Evolutionary conservation across 2,329 filamentous ascomycete species (phyloP).

Genomic region (Ophiocordyceps australis): DNA sequence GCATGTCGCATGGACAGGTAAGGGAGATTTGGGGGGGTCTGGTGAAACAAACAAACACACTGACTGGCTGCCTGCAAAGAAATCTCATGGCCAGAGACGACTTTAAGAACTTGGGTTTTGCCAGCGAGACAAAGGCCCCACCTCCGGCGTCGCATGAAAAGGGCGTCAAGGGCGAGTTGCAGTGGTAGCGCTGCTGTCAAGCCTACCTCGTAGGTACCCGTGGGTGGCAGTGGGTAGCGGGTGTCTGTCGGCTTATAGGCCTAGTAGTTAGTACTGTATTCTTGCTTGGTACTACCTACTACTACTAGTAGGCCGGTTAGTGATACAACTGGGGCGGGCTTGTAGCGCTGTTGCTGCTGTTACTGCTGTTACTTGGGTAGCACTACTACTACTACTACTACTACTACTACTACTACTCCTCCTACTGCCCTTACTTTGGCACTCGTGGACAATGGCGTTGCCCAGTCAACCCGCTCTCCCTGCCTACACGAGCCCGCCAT

Average conservation of each 20-base stretch:
- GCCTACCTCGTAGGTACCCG: not conserved
- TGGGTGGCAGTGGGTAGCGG: not conserved
- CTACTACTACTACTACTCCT: too few relatives aligned
- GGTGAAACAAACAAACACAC: not conserved
- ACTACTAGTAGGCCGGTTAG: too few relatives aligned
- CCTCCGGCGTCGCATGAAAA: slow-evolving; percentile 11
- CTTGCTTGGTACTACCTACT: too few relatives aligned
- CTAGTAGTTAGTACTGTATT: not conserved
- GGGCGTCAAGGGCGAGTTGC: slow-evolving; percentile 17
- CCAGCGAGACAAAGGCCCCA: slow-evolving; percentile 4
- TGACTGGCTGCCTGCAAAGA: slow-evolving; percentile 22
- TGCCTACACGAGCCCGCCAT: not conserved
- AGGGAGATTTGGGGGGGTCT: slow-evolving; percentile 9
- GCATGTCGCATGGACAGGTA: slow-evolving; percentile 89
- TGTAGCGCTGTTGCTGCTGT: too few relatives aligned
- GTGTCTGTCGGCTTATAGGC: not conserved
- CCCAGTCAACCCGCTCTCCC: slow-evolving; percentile 1
- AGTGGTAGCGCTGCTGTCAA: slow-evolving; percentile 9
- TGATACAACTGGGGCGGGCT: too few relatives aligned
- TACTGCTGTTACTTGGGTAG: too few relatives aligned
- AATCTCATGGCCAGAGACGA: slow-evolving; percentile 95
- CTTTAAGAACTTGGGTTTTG: slow-evolving; percentile 81
- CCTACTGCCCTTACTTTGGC: too few relatives aligned
- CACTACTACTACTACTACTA: too few relatives aligned
- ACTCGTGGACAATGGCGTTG: too few relatives aligned